Conservation (phyloP, 2,329 filamentous ascomycete genomes). For the Epichloe gansuensis region DNA sequence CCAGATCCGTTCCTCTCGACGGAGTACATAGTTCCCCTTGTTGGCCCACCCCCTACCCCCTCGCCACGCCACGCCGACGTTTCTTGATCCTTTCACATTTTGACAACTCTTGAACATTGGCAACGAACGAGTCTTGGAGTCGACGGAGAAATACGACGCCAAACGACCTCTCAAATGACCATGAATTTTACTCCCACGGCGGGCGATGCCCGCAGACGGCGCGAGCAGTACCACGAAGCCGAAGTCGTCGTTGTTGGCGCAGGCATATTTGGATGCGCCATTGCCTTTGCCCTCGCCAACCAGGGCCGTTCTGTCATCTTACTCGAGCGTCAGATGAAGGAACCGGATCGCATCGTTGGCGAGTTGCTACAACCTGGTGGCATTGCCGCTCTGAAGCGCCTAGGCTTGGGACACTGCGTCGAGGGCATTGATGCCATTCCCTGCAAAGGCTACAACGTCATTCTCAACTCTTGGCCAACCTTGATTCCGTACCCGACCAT, state of each 20-base stretch:
- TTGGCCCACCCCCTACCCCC: neutral
- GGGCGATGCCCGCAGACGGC: slow-evolving; percentile 29
- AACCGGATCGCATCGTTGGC: slow-evolving; percentile 91
- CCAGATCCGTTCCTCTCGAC: neutral
- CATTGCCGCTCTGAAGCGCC: slow-evolving; percentile 61
- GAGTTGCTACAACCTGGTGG: slow-evolving; percentile 92
- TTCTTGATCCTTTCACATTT: neutral
- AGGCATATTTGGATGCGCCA: slow-evolving; percentile 76
- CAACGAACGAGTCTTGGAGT: neutral
- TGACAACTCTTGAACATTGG: too few species aligned
- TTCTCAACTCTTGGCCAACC: slow-evolving; percentile 64
- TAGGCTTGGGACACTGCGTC: slow-evolving; percentile 71
- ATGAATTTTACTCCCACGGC: slow-evolving; percentile 10
- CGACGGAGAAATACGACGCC: neutral
- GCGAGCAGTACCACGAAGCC: slow-evolving; percentile 46
- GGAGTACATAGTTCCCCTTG: neutral
- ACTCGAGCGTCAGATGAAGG: slow-evolving; percentile 76
- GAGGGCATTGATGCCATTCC: slow-evolving; percentile 79
- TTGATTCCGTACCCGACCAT: slow-evolving; percentile 67
- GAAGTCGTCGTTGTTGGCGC: slow-evolving; percentile 90
- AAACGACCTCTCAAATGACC: neutral
- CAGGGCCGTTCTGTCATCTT: slow-evolving; percentile 86
- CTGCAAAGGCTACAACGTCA: slow-evolving; percentile 76
- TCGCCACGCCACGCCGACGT: neutral
- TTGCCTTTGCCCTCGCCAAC: slow-evolving; percentile 71